Conservation (phyloP, 176 grass and related monocot species). For the Dactylis glomerata region DNA sequence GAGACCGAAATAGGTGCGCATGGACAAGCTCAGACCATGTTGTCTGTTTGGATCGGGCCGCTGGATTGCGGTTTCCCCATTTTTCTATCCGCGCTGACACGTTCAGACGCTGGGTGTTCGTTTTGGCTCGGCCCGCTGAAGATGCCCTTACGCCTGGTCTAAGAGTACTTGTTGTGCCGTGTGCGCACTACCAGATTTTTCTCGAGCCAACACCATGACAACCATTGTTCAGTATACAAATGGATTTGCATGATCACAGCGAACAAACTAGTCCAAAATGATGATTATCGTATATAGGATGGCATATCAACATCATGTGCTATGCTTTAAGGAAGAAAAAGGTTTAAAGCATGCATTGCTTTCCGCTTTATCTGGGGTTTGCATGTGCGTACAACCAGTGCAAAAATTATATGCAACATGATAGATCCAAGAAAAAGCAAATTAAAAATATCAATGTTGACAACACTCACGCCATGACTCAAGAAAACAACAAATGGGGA, state of each 20-base stretch:
- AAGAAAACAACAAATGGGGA: neutral
- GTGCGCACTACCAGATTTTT: neutral
- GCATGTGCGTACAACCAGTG: neutral
- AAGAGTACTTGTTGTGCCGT: neutral
- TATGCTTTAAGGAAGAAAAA: neutral
- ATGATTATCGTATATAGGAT: neutral
- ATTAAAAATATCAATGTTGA: neutral
- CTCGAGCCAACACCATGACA: neutral
- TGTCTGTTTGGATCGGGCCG: too few relatives aligned
- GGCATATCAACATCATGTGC: conserved; percentile 6
- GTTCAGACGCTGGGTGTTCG: too few relatives aligned
- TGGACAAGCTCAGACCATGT: too few relatives aligned
- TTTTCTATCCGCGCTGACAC: too few relatives aligned
- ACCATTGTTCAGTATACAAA: neutral
- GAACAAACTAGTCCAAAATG: neutral
- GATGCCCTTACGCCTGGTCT: too few relatives aligned
- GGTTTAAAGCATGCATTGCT: neutral
- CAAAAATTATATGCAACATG: neutral
- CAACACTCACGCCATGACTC: neutral
- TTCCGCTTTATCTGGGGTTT: neutral
- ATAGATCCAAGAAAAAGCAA: neutral
- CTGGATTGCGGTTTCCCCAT: too few relatives aligned
- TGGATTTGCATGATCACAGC: neutral
- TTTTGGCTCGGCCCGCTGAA: too few relatives aligned
- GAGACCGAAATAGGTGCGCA: too few relatives aligned